phyloP scores from a whole-genome alignment of 345 rosid genomes.

The Gossypium sturtianum region DNA sequence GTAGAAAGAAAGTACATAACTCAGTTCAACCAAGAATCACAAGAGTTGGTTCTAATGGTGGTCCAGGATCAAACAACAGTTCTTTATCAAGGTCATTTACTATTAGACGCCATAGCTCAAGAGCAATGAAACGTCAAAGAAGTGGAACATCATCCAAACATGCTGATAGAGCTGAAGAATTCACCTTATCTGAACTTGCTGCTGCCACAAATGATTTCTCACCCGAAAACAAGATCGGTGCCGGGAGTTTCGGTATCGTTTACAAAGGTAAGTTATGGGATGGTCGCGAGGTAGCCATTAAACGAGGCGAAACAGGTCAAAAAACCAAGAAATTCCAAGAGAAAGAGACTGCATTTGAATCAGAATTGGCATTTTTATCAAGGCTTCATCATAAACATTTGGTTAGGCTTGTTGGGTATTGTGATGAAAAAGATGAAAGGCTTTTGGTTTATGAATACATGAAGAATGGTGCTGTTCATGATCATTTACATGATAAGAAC shows the following conservation, averaged over 20 bases:
- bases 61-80: slow-evolving; percentile 44
- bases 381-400: slow-evolving; percentile 88
- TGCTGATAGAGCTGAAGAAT: slow-evolving; percentile 73
- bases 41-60: slow-evolving; percentile 54
- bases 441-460: slow-evolving; percentile 84
- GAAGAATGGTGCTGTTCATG: slow-evolving; percentile 84
- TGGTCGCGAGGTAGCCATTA: slow-evolving; percentile 89
- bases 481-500: slow-evolving; percentile 63
- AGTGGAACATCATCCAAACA: slow-evolving; percentile 90
- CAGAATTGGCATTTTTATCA: slow-evolving; percentile 76
- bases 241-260: slow-evolving; percentile 86
- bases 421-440: slow-evolving; percentile 75
- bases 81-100: slow-evolving; percentile 61
- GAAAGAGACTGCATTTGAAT: slow-evolving; percentile 89
- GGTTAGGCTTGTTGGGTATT: slow-evolving; percentile 85
- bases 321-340: slow-evolving; percentile 74
- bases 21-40: slow-evolving; percentile 91
- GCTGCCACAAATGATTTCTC: slow-evolving; percentile 74
- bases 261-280: slow-evolving; percentile 67
- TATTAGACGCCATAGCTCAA: slow-evolving; percentile 70
- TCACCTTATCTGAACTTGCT: slow-evolving; percentile 58
- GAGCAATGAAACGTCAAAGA: slow-evolving; percentile 78
- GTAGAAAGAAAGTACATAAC: slow-evolving; percentile 79
- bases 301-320: slow-evolving; percentile 70
- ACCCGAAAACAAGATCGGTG: slow-evolving; percentile 70